These are phyloP conservation scores for Yamadazyma taylorii DNA, from an alignment of 1,139 yeast genomes.

Conservation along the genomic window DNA sequence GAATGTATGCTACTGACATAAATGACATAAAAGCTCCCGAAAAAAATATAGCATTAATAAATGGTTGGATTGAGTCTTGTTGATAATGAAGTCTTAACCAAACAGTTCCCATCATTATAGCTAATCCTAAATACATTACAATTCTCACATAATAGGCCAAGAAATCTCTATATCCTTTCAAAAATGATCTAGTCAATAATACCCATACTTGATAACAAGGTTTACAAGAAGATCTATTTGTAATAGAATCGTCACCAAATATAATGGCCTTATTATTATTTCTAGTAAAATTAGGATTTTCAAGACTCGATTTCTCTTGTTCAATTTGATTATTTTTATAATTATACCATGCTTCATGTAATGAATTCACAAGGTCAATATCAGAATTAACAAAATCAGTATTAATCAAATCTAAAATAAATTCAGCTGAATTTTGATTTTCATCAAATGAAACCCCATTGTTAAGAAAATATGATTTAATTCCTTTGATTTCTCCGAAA, in stretches of 20 bases:
- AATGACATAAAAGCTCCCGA: slow-evolving; percentile 46
- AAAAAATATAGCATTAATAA: slow-evolving; percentile 40
- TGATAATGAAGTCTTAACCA: slow-evolving; percentile 33
- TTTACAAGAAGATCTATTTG: slow-evolving; percentile 1
- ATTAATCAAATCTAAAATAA: slow-evolving; percentile 33
- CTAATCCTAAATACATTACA: slow-evolving; percentile 39
- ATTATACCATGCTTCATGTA: slow-evolving; percentile 5
- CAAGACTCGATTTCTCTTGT: not conserved
- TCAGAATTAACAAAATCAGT: slow-evolving; percentile 23
- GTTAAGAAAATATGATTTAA: slow-evolving; percentile 18
- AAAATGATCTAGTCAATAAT: slow-evolving; percentile 23
- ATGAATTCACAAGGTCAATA: slow-evolving; percentile 3
- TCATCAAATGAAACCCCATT: slow-evolving; percentile 20
- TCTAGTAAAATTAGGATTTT: not conserved
- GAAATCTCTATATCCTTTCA: slow-evolving; percentile 34
- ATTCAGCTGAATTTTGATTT: slow-evolving; percentile 30
- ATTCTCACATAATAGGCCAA: slow-evolving; percentile 38
- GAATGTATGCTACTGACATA: slow-evolving; percentile 45
- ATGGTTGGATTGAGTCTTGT: slow-evolving; percentile 36
- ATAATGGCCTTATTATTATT: too few relatives aligned
- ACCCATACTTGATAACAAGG: slow-evolving; percentile 8
- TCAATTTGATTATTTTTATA: too few relatives aligned
- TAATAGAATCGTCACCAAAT: not conserved
- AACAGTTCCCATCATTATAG: slow-evolving; percentile 43
- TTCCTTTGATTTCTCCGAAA: slow-evolving; percentile 14